Evolutionary conservation across 176 grass and related monocot species (phyloP), one percentile per base, ranked within the genome.

Genomic region (Oryza meridionalis): DNA sequence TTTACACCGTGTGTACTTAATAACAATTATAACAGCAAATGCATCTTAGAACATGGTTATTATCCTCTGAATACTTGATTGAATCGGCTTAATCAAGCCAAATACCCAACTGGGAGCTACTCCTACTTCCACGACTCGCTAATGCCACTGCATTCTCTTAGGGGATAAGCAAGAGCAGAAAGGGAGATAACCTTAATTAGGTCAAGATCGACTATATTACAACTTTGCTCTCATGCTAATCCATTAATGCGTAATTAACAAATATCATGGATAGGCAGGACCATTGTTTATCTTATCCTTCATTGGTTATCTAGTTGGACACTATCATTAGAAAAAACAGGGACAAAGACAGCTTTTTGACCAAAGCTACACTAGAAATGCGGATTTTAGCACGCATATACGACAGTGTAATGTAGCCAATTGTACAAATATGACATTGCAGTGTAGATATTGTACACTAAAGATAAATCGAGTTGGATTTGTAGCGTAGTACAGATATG

Each of bases 151-250:
- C 40, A 65, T 24, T 89, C 82, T 78, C 82, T 88, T 86, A 65
- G 53, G 9, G 67, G 85, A 88, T 83, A 90, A 90, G 88, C 61
- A 85, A 82, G 67, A 77, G 71, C 81, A 69, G 51, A 72, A 78
- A 25, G 81, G 61, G 76, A 4, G 49, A 68, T 32, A 61, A 17
- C 64, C 67, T 76, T 6, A 44, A 31, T 79, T 72, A 58, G 26
- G 61, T 87, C 83, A 79, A 83, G 68, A 49, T 77, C 38, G 17
- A 75, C n/a, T 55, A 65, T 62, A 10, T 50, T 17, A 67, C 67
- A 76, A 77, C 73, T 74, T 86, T 79, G 62, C 67, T 82, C 62
- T 53, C 59, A 81, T 59, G 47, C 72, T 77, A 65, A 65, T 82
- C 66, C 86, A 24, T 11, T 82, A 42, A 50, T 70, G 59, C 7